Evolutionary conservation across 768 basidiomycete genomes (phyloP).

Genomic region (Suillus decipiens): DNA sequence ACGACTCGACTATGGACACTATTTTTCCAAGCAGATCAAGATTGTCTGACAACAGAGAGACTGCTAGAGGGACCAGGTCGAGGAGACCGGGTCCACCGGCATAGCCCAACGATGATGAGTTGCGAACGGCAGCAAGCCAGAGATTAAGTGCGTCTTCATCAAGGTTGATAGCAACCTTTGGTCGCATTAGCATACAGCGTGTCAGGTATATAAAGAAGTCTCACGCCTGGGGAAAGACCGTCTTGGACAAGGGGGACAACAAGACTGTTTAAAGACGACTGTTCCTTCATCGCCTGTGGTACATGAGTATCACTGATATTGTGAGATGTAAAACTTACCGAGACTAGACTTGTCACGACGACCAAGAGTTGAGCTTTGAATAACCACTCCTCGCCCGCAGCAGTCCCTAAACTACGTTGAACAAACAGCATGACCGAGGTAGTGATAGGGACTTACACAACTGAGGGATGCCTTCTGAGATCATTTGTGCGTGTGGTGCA

Average conservation of each 20-base stretch:
- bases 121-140: constrained; percentile 73
- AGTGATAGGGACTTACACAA: constrained; percentile 55
- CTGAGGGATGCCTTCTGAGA: constrained; percentile 64
- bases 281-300: constrained; percentile 62
- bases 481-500: constrained; percentile 58
- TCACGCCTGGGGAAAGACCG: constrained; percentile 58
- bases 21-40: constrained; percentile 74
- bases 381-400: constrained; percentile 66
- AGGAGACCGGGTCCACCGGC: constrained; percentile 54
- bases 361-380: constrained; percentile 72
- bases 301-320: constrained; percentile 1
- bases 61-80: constrained; percentile 63
- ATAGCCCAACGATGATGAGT: constrained; percentile 54
- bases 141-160: constrained; percentile 79
- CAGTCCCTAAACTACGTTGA: constrained; percentile 52
- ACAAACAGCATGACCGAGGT: constrained; percentile 11
- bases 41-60: constrained; percentile 64
- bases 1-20: constrained; percentile 71
- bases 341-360: constrained; percentile 68
- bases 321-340: constrained; percentile 44
- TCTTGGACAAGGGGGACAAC: constrained; percentile 67
- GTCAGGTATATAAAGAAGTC: constrained; percentile 16
- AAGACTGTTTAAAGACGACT: constrained; percentile 57
- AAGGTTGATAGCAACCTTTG: constrained; percentile 63
- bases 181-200: neutral